These are phyloP conservation scores for Trametes maxima DNA, from an alignment of 768 basidiomycete species.

Conservation along the genomic window DNA sequence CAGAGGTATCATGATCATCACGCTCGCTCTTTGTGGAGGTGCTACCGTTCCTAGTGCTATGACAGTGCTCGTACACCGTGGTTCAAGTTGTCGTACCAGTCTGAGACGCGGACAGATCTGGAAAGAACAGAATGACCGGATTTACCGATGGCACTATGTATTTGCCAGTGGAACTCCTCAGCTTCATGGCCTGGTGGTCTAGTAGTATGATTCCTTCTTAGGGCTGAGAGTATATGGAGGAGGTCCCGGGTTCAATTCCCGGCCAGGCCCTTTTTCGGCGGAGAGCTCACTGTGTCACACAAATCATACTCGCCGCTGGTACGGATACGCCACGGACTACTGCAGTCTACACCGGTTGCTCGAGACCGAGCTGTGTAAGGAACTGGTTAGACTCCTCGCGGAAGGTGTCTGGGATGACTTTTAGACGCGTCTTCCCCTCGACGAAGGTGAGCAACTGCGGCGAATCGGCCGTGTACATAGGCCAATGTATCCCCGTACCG, in stretches of 20 bases:
- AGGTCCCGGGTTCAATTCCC: conserved; percentile 91
- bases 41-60: too few species aligned
- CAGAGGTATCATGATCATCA: too few species aligned
- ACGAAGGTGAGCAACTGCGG: conserved; percentile 46
- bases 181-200: conserved; percentile 14
- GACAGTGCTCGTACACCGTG: neutral
- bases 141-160: too few species aligned
- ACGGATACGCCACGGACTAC: neutral
- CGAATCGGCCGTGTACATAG: conserved; percentile 40
- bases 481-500: conserved; percentile 43
- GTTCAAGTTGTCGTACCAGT: too few species aligned
- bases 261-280: conserved; percentile 56
- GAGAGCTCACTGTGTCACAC: too few species aligned
- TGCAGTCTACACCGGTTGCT: neutral
- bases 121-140: too few species aligned
- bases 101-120: too few species aligned
- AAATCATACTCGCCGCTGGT: too few species aligned
- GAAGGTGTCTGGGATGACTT: conserved; percentile 31
- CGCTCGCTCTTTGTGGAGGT: too few species aligned
- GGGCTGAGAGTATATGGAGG: conserved; percentile 50
- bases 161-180: too few species aligned
- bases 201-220: conserved; percentile 17
- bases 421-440: conserved; percentile 37
- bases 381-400: conserved; percentile 2
- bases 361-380: neutral